Conservation (phyloP, 805 yeast species). For the Kurtzmaniella cleridarum region DNA sequence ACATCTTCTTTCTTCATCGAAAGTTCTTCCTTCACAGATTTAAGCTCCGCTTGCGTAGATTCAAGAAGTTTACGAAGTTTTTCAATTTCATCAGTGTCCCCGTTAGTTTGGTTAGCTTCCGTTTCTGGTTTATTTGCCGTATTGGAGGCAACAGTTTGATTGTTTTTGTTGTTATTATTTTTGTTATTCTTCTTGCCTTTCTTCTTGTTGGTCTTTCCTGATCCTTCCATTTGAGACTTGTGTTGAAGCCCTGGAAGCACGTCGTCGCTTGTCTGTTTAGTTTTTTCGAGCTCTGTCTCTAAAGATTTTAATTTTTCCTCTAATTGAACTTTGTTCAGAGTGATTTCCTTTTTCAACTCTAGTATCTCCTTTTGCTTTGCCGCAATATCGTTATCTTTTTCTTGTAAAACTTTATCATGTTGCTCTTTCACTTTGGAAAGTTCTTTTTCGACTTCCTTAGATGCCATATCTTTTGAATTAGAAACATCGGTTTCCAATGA, state of each 20-base stretch:
- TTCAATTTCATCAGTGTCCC: background rate
- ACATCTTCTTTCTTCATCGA: conserved; percentile 53
- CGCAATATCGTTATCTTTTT: background rate
- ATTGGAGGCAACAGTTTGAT: background rate
- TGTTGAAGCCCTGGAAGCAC: background rate
- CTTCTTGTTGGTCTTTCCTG: background rate
- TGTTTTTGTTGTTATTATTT: background rate
- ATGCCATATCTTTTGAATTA: conserved; percentile 1
- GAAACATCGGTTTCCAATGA: background rate
- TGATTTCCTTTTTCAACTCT: background rate
- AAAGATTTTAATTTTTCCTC: background rate
- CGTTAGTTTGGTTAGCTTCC: background rate
- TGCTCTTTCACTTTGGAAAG: background rate
- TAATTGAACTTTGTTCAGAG: background rate
- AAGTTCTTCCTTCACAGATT: conserved; percentile 21
- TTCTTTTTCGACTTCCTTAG: background rate
- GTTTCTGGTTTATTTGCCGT: background rate
- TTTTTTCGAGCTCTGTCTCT: conserved; percentile 1
- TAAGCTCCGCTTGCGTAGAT: conserved; percentile 8
- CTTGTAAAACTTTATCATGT: background rate
- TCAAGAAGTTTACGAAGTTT: conserved; percentile 1
- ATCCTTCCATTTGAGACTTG: conserved; percentile 1
- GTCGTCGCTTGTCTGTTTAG: background rate
- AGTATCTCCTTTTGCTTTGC: background rate
- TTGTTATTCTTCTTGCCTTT: conserved; percentile 1